Conservation (phyloP, 2,329 filamentous ascomycete species). For the Cladosporium oxysporum region DNA sequence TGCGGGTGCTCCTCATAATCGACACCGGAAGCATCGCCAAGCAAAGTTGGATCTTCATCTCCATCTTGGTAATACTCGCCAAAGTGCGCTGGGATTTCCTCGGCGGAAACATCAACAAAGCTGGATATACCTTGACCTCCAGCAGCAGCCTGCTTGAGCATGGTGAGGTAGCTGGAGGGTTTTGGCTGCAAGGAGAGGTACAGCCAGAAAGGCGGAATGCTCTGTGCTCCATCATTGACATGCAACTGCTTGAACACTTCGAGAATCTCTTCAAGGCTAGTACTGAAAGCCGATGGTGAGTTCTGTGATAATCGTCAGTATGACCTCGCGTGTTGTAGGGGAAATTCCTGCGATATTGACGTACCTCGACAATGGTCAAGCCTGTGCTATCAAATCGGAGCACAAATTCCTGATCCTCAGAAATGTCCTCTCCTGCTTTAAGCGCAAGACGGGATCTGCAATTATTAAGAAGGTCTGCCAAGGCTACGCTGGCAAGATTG, state of each 20-base stretch:
- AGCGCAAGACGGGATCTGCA: slow-evolving; percentile 50
- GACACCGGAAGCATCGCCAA: slow-evolving; percentile 1
- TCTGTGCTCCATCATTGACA: slow-evolving; percentile 58
- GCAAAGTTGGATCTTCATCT: slow-evolving; percentile 18
- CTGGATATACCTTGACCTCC: slow-evolving; percentile 60
- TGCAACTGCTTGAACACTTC: slow-evolving; percentile 61
- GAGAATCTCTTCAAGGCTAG: slow-evolving; percentile 59
- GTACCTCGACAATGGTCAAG: slow-evolving; percentile 60
- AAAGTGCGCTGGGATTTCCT: slow-evolving; percentile 21
- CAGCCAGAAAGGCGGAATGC: slow-evolving; percentile 58
- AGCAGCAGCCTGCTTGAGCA: slow-evolving; percentile 54
- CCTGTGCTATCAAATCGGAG: slow-evolving; percentile 58
- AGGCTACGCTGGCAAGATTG: slow-evolving; percentile 53
- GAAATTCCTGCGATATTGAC: slow-evolving; percentile 28
- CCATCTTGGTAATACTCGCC: slow-evolving; percentile 20
- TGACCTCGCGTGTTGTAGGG: not conserved
- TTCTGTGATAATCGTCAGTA: slow-evolving; percentile 43
- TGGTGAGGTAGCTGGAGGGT: slow-evolving; percentile 54
- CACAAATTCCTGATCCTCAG: slow-evolving; percentile 58
- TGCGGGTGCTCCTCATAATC: slow-evolving; percentile 17
- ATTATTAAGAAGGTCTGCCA: slow-evolving; percentile 56
- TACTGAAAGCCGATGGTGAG: slow-evolving; percentile 49
- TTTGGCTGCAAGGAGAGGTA: slow-evolving; percentile 56
- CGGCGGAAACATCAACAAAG: slow-evolving; percentile 27
- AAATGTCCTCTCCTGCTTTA: slow-evolving; percentile 57